Evolutionary conservation across 208 protist species (phyloP), one percentile per base, ranked within the genome.

Genomic region (Leishmania tropica): DNA sequence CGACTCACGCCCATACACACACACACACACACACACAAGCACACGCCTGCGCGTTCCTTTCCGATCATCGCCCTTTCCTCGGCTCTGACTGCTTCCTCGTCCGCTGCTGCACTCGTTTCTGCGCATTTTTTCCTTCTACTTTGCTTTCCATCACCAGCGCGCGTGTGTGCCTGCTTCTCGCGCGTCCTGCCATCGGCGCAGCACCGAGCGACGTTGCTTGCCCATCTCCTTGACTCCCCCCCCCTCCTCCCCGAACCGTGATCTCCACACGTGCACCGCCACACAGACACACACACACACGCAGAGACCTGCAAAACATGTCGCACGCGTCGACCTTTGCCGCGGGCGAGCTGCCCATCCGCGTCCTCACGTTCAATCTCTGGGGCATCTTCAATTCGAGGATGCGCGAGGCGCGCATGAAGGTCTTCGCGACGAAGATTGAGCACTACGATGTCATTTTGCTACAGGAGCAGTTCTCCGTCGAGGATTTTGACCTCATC

Each of bases 351-450:
- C 48, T 85, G 77, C 75, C 78, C 37, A 80, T 97, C 64, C 92
- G 89, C 13, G 94, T 97, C 62, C 85, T 95, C 37, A 96, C 89
- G 17, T 96, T 92, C 79, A 97, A 97, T 75, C 77, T 97, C 24
- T 97, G 94, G 93, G 94, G 94, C n/a, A 97, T 97, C 64, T 97
- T 97, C 80, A 97, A 96, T 85, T 94, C 94, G 1, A 95, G 93
- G 81, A 85, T 94, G 80, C 92, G 92, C 24, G 72, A 86, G 60
- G 90, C 81, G 2, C 93, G 94, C 71, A 97, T 97, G 94, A 76
- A 70, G 19, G 85, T 83, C 60, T 97, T 97, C 72, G 93, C 94
- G 7, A 81, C 76, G 17, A 97, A 97, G 75, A 84, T 97, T n/a
- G 71, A 67, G 1, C 48, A 94, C 78, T 97, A 97, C 83, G 94